Evolutionary conservation across 768 basidiomycete species (phyloP).

Genomic region (Lyophyllum decastes): DNA sequence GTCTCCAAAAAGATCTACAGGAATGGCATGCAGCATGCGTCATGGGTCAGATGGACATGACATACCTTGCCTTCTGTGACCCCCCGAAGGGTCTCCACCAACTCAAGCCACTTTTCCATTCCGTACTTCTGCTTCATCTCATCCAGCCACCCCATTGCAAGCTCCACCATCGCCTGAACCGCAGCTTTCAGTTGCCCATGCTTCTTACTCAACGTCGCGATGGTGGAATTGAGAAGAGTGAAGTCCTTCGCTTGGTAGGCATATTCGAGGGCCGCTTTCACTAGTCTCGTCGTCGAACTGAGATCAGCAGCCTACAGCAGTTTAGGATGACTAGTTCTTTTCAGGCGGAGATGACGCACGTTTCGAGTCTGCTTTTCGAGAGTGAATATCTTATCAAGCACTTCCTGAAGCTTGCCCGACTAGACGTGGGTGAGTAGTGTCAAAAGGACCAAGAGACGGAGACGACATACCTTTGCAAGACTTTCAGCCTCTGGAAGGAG

Average conservation of each 20-base stretch:
- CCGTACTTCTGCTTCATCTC: slow-evolving; percentile 71
- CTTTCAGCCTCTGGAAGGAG: slow-evolving; percentile 69
- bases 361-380: slow-evolving; percentile 98
- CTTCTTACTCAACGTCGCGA: slow-evolving; percentile 83
- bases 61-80: slow-evolving; percentile 97
- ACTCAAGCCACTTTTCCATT: slow-evolving; percentile 76
- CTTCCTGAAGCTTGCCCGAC: slow-evolving; percentile 83
- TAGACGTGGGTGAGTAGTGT: slow-evolving; percentile 31
- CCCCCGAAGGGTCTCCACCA: slow-evolving; percentile 85
- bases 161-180: slow-evolving; percentile 90
- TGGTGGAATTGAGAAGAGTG: slow-evolving; percentile 66
- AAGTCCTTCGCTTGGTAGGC: slow-evolving; percentile 74
- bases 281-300: slow-evolving; percentile 85
- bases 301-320: slow-evolving; percentile 84
- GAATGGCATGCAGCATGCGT: neutral
- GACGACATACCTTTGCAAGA: slow-evolving; percentile 65
- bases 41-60: neutral
- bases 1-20: slow-evolving; percentile 95
- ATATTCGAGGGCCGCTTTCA: slow-evolving; percentile 70
- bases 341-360: slow-evolving; percentile 42
- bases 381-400: slow-evolving; percentile 83
- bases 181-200: slow-evolving; percentile 95
- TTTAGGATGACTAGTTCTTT: slow-evolving; percentile 2
- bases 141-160: slow-evolving; percentile 78
- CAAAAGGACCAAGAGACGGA: slow-evolving; percentile 4